Base-by-base conservation (phyloP, 2,329 filamentous ascomycete species). In the Amauroascus niger region DNA sequence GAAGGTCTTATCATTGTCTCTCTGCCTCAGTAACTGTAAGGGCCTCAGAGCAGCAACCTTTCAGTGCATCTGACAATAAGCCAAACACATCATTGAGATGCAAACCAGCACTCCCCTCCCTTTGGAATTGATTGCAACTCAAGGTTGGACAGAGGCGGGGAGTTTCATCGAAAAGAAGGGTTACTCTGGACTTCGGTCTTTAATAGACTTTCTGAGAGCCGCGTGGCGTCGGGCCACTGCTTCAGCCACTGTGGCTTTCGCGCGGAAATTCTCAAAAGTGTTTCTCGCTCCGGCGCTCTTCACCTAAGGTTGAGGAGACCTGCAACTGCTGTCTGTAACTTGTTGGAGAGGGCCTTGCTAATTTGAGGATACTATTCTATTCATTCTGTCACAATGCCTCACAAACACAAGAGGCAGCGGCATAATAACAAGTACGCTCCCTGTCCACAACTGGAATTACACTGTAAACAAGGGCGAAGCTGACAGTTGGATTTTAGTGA, bases 381-480 rank as follows among this genome's bases (percentile, higher is more conserved):
- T 18, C 13, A 33, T 18, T n/a, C 16, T 7, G 50, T 52, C 61
- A 52, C 8, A 28, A 94, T 94, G 88, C 88, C 88, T 68, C 87
- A 91, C 73, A 94, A 94, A 72, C 88, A 94, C 68, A 91, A 85
- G 58, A 79, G 86, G 58, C 68, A 70, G 33, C 64, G 69, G 60
- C 79, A 80, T 35, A 67, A 72, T 59, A 63, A 64, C 53, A 73
- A 74, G 82, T 83, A 67, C 60, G 74, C 30, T 45, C 6, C 24
- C 16, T 24, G 2, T 7, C 39, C 44, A 7, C 45, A 28, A 2
- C 3, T 20, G 16, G 37, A 60, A 53, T 32, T 45, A 48, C 39
- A 1, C 22, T 33, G 11, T 37, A 24, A 43, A 28, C 39, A 37
- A 53, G 44, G 43, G 24, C 45, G 39, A 51, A 43, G 49, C 39